phyloP scores from a whole-genome alignment of 2,329 filamentous ascomycete species.

The Volutella citrinella region DNA sequence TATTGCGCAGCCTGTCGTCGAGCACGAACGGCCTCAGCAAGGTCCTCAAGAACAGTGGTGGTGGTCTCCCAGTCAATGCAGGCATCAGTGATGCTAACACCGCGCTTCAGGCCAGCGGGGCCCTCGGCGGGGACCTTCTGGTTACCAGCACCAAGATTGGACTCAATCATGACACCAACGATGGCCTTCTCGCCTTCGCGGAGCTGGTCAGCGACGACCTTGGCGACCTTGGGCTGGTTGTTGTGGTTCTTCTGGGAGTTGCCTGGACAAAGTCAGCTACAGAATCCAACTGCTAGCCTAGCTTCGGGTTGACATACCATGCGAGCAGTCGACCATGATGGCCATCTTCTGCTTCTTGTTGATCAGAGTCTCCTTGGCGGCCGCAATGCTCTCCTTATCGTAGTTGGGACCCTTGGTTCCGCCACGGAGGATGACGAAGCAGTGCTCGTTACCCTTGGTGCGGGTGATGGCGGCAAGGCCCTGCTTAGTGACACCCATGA shows the following conservation, averaged over 20 bases:
- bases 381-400: conserved; percentile 78
- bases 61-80: conserved; percentile 94
- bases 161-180: conserved; percentile 98
- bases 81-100: conserved; percentile 92
- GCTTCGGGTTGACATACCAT: conserved; percentile 75
- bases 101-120: conserved; percentile 74
- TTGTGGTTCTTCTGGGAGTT: conserved; percentile 98
- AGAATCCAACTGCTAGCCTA: conserved; percentile 28
- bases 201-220: conserved; percentile 78
- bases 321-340: conserved; percentile 98
- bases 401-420: conserved; percentile 93
- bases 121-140: conserved; percentile 87
- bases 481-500: conserved; percentile 98
- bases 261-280: conserved; percentile 48
- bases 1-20: conserved; percentile 56
- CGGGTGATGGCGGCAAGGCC: conserved; percentile 92
- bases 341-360: conserved; percentile 84
- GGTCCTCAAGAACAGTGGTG: conserved; percentile 74
- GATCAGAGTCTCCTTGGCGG: conserved; percentile 71
- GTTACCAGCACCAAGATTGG: conserved; percentile 88
- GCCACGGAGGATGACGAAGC: conserved; percentile 92
- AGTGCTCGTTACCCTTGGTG: conserved; percentile 92
- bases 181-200: conserved; percentile 83
- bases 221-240: conserved; percentile 93
- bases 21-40: conserved; percentile 78